Percentiles rank a stretch among this genome's conserved stretches.
These are phyloP conservation scores for Barnettozyma vustinii DNA, from an alignment of 805 yeast genomes.

Conservation along the genomic window DNA sequence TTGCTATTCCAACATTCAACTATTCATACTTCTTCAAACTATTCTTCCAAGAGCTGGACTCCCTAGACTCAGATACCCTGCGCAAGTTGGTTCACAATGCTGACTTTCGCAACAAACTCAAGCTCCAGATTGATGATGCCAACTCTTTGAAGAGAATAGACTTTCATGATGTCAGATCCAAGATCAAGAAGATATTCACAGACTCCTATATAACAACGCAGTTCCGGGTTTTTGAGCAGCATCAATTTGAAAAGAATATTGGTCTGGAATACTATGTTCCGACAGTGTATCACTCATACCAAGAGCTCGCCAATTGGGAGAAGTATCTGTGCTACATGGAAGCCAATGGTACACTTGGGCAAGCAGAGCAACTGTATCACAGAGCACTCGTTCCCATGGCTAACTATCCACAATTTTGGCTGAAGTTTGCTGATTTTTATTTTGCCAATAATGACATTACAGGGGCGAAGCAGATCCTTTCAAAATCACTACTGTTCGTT, in stretches of 20 bases:
- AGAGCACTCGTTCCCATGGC: conserved; percentile 44
- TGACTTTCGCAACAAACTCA: conserved; percentile 22
- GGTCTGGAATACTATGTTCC: conserved; percentile 34
- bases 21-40: conserved; percentile 42
- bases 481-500: conserved; percentile 29
- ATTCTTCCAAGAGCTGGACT: conserved; percentile 30
- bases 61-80: conserved; percentile 9
- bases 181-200: conserved; percentile 41
- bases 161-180: conserved; percentile 28
- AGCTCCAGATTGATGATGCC: conserved; percentile 6
- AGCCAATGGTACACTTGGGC: conserved; percentile 14
- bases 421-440: conserved; percentile 41
- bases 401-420: conserved; percentile 43
- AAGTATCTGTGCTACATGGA: conserved; percentile 53
- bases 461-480: conserved; percentile 35
- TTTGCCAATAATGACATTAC: conserved; percentile 27
- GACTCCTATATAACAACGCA: conserved; percentile 55
- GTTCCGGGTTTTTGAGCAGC: conserved; percentile 43
- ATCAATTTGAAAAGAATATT: conserved; percentile 42
- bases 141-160: conserved; percentile 9
- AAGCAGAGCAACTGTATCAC: conserved; percentile 34
- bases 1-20: conserved; percentile 54
- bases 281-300: conserved; percentile 26
- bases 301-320: conserved; percentile 56
- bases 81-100: conserved; percentile 10